Evolutionary conservation across 2,329 filamentous ascomycete species (phyloP), one percentile per base, ranked within the genome.

Genomic region (Aspergillus novofumigatus): DNA sequence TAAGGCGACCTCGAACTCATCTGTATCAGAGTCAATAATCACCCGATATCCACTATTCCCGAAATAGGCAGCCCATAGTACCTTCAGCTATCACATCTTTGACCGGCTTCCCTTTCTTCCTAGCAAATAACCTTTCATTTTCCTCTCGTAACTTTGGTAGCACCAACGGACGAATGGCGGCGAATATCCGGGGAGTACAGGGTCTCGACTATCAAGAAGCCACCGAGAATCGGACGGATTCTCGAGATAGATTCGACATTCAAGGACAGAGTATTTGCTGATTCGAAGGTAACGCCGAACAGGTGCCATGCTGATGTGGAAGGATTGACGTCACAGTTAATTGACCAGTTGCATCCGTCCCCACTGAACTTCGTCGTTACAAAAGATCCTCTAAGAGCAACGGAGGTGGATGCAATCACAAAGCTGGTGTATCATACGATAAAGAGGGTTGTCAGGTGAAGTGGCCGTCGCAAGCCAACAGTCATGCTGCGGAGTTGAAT

Each of bases 211-310:
- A 62, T 96, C 83, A 20, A 99, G 84, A 86, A 95, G 97, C 69
- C 88, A 87, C 63, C 91, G 85, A 25, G 86, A 85, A 59, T 96
- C 85, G 11, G 88, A 85, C 0, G 94, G 94, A 66, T 93, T 92
- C 63, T 97, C 93, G 49, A 97, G 86, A 75, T 97, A 97, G 65
- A 99, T 94, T 63, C 92, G 92, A 62, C 91, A 92, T 81, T 99
- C 94, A n/a, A 99, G 83, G 32, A 97, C 92, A 4, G 93, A 96
- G 74, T 91, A 90, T 71, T 93, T 92, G 55, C 90, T 93, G 66
- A 97, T 96, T 53, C 93, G 86, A 55, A 97, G 82, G 72, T 97
- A 97, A 67, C 92, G 86, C 58, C 92, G 86, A 50, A 96, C 85
- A 10, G 92, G 92, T 11, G 92, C 89, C 92, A 97, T 97, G 52